These are phyloP conservation scores for Colletotrichum sp. DNA, from an alignment of 2,329 filamentous ascomycete genomes.

Conservation along the genomic window DNA sequence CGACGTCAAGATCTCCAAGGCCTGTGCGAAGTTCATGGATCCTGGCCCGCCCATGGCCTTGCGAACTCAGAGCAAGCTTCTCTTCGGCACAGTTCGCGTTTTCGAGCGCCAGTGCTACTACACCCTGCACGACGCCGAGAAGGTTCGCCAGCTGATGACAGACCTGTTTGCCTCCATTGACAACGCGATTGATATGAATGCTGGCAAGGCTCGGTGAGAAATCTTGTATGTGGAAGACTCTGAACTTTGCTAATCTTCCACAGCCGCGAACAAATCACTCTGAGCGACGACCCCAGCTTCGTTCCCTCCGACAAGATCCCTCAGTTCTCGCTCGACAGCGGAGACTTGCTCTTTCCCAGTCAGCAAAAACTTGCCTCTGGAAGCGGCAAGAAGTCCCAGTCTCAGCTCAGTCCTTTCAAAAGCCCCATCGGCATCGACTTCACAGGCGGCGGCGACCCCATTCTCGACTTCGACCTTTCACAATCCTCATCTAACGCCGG, in stretches of 20 bases:
- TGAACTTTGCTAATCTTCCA: constrained; percentile 69
- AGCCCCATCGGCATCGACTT: neutral
- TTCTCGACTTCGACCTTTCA: constrained; percentile 27
- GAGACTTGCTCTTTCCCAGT: constrained; percentile 35
- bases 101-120: constrained; percentile 89
- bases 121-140: constrained; percentile 80
- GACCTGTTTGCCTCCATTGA: constrained; percentile 59
- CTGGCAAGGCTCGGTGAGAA: constrained; percentile 73
- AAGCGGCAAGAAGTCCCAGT: constrained; percentile 33
- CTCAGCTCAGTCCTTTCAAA: constrained; percentile 48
- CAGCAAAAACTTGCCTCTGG: constrained; percentile 33
- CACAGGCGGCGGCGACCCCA: neutral
- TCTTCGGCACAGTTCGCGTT: constrained; percentile 85
- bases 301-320: constrained; percentile 69
- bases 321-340: constrained; percentile 53
- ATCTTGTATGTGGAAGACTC: constrained; percentile 28
- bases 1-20: constrained; percentile 83
- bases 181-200: constrained; percentile 67
- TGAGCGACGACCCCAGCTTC: constrained; percentile 85
- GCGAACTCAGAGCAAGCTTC: constrained; percentile 85
- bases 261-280: constrained; percentile 78
- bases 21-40: constrained; percentile 86
- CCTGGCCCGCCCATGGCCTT: constrained; percentile 85
- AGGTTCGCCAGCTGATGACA: constrained; percentile 75
- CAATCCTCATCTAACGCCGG: constrained; percentile 31